phyloP scores from a whole-genome alignment of 306 rosid genomes.

The Lathyrus aphaca region DNA sequence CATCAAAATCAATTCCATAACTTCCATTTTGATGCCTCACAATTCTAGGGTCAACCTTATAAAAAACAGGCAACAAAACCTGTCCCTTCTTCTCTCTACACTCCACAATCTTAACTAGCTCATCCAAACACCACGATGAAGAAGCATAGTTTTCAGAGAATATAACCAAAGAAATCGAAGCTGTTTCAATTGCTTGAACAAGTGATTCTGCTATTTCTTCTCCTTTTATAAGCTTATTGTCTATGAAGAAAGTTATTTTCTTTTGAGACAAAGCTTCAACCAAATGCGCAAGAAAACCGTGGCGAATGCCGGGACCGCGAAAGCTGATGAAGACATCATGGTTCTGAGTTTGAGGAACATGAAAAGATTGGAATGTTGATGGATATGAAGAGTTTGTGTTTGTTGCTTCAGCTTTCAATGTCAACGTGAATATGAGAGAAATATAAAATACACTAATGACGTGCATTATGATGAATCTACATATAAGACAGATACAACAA shows the following conservation, averaged over 20 bases:
- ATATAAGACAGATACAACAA: not conserved
- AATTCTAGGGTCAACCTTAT: slow-evolving; percentile 10
- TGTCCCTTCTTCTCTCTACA: slow-evolving; percentile 14
- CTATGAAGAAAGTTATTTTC: not conserved
- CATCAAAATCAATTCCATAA: slow-evolving; percentile 1
- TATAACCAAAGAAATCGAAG: slow-evolving; percentile 13
- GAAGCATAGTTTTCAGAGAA: slow-evolving; percentile 32
- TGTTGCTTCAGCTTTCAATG: not conserved
- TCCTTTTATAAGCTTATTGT: not conserved
- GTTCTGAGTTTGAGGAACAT: not conserved
- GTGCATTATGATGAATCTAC: not conserved
- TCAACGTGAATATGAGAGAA: not conserved
- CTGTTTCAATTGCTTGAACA: slow-evolving; percentile 22
- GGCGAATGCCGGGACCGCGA: slow-evolving; percentile 18
- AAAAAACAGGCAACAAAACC: slow-evolving; percentile 28
- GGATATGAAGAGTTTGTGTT: not conserved
- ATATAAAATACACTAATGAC: not conserved
- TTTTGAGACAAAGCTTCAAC: slow-evolving; percentile 6
- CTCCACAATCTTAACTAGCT: slow-evolving; percentile 32
- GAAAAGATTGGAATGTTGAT: not conserved
- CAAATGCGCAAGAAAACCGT: slow-evolving; percentile 30
- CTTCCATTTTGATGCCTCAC: slow-evolving; percentile 28
- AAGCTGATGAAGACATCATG: slow-evolving; percentile 38
- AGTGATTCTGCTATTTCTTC: slow-evolving; percentile 1
- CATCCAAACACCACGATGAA: slow-evolving; percentile 33